Evolutionary conservation across 345 rosid genomes (phyloP).

Genomic region (Bruguiera parviflora): DNA sequence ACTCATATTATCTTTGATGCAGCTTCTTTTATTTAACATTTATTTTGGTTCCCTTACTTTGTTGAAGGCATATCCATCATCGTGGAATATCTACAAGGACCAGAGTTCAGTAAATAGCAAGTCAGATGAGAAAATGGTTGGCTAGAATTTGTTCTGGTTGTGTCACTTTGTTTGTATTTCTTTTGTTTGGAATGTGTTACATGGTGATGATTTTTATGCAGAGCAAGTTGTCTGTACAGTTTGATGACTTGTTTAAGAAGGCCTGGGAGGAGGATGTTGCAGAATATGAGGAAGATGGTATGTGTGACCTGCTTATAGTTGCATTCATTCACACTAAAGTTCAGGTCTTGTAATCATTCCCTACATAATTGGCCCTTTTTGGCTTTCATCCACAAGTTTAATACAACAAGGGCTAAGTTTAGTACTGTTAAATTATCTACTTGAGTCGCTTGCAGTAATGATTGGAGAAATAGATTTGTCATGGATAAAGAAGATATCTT

Average conservation of each 20-base stretch:
- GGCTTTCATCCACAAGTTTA: too few species aligned
- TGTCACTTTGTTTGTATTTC: conserved; percentile 4
- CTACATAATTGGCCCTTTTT: too few species aligned
- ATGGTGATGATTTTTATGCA: conserved; percentile 33
- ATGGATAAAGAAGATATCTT: too few species aligned
- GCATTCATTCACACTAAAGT: neutral
- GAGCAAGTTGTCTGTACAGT: conserved; percentile 78
- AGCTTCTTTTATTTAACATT: neutral
- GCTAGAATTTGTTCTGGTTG: conserved; percentile 26
- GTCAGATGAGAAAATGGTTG: conserved; percentile 61
- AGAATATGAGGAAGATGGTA: conserved; percentile 59
- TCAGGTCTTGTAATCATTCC: neutral
- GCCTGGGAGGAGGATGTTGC: conserved; percentile 86
- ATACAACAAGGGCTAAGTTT: too few species aligned
- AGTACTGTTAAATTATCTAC: too few species aligned
- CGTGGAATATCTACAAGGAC: conserved; percentile 73
- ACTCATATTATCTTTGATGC: neutral
- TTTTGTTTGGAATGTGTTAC: neutral
- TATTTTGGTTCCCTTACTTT: conserved; percentile 18
- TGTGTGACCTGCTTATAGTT: conserved; percentile 12
- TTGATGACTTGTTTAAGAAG: conserved; percentile 80
- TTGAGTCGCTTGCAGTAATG: too few species aligned
- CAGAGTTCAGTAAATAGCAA: conserved; percentile 31
- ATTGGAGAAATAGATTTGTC: too few species aligned
- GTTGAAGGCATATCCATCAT: conserved; percentile 58